These are phyloP conservation scores for Moesziomyces sp. DNA, from an alignment of 1,284 basidiomycete species.

Conservation along the genomic window DNA sequence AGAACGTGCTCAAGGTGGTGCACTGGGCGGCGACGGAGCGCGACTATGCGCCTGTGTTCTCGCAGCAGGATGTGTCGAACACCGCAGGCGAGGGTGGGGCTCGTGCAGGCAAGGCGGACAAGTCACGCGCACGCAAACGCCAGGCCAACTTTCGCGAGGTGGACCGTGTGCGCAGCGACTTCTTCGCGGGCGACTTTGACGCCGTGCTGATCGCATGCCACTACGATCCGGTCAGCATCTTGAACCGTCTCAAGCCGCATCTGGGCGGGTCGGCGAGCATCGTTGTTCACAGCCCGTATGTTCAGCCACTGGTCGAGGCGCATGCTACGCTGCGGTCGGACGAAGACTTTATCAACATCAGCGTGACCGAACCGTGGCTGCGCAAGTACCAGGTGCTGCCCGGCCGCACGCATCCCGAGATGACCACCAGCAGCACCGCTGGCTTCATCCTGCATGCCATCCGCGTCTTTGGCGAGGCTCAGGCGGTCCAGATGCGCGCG, in stretches of 20 bases:
- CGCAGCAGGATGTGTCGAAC: slow-evolving; percentile 19
- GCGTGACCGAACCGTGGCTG: slow-evolving; percentile 87
- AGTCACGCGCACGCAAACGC: slow-evolving; percentile 44
- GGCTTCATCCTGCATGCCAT: slow-evolving; percentile 87
- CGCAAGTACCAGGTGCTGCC: slow-evolving; percentile 93
- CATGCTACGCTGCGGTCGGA: slow-evolving; percentile 78
- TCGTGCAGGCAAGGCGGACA: slow-evolving; percentile 29
- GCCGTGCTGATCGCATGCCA: slow-evolving; percentile 80
- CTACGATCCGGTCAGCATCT: slow-evolving; percentile 85
- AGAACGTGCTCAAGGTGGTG: slow-evolving; percentile 40
- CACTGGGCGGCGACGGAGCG: slow-evolving; percentile 59
- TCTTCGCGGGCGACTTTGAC: slow-evolving; percentile 78
- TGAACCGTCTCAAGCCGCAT: slow-evolving; percentile 80
- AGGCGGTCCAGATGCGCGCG: slow-evolving; percentile 32
- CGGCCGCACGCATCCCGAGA: slow-evolving; percentile 93
- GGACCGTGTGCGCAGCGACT: slow-evolving; percentile 76
- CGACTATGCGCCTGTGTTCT: slow-evolving; percentile 44
- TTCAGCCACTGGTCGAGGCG: slow-evolving; percentile 79
- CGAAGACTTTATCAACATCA: slow-evolving; percentile 80
- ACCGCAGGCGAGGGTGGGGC: neutral
- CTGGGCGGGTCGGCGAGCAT: slow-evolving; percentile 86
- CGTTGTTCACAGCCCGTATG: slow-evolving; percentile 84
- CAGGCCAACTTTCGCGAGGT: slow-evolving; percentile 36
- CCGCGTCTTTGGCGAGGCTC: slow-evolving; percentile 72
- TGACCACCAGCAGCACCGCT: slow-evolving; percentile 88